Conservation (phyloP, 1,284 basidiomycete species). For the Trametes sp. region DNA sequence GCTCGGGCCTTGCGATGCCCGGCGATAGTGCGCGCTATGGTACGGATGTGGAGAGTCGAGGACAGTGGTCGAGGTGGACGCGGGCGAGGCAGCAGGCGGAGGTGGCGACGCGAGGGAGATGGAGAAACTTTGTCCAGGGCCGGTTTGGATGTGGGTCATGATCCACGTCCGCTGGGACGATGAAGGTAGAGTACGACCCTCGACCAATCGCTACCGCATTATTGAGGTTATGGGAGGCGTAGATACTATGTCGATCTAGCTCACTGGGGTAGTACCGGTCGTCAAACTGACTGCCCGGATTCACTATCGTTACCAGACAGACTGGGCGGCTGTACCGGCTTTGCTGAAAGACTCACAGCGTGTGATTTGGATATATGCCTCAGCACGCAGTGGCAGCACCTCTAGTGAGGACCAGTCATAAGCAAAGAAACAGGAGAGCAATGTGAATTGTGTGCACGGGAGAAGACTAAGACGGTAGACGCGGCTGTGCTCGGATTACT, state of each 20-base stretch:
- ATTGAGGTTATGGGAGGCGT: no score
- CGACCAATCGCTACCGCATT: background rate
- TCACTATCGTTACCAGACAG: no score
- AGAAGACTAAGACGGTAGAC: background rate
- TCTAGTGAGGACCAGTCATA: background rate
- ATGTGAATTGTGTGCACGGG: background rate
- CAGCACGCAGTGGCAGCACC: no score
- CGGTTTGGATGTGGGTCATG: slow-evolving; percentile 21
- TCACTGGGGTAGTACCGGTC: no score
- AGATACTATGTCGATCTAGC: no score
- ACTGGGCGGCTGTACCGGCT: no score
- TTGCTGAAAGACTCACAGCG: no score
- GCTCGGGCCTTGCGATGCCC: slow-evolving; percentile 6
- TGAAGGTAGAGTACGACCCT: no score
- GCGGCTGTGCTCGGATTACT: background rate
- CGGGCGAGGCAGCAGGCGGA: slow-evolving; percentile 12
- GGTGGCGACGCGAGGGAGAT: slow-evolving; percentile 17
- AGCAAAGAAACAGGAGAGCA: background rate
- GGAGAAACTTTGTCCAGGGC: slow-evolving; percentile 21
- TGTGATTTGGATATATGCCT: no score
- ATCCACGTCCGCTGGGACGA: background rate
- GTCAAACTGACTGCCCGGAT: no score
- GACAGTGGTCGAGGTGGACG: slow-evolving; percentile 11
- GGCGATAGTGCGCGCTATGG: slow-evolving; percentile 7
- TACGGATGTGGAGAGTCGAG: slow-evolving; percentile 22